Evolutionary conservation across 176 grass and related monocot genomes (phyloP).

Genomic region (Thinopyrum elongatum): DNA sequence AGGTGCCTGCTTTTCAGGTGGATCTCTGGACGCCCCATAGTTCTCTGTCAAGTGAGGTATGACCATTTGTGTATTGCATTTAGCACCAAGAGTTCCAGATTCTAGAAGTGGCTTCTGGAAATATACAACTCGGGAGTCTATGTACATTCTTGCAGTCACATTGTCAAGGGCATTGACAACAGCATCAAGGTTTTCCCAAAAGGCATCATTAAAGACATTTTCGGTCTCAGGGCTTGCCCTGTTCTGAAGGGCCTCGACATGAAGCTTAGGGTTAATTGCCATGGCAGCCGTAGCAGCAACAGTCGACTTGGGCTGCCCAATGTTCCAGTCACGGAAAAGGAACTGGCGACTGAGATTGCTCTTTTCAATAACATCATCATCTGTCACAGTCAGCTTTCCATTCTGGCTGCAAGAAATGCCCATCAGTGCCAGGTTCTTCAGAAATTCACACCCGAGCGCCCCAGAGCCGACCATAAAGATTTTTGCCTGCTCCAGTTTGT

Average conservation of each 20-base stretch:
- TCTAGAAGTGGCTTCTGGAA: constrained; percentile 89
- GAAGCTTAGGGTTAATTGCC: constrained; percentile 69
- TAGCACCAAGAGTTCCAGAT: constrained; percentile 82
- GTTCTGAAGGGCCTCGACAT: constrained; percentile 81
- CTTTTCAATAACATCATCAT: constrained; percentile 93
- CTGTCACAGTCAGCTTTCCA: constrained; percentile 75
- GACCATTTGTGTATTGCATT: constrained; percentile 93
- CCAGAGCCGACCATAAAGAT: constrained; percentile 86
- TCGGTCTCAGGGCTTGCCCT: constrained; percentile 88
- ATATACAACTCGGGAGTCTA: constrained; percentile 78
- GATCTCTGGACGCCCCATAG: constrained; percentile 94
- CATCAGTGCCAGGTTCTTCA: constrained; percentile 89
- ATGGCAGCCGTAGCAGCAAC: constrained; percentile 82
- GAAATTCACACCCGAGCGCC: constrained; percentile 83
- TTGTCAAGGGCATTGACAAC: constrained; percentile 85
- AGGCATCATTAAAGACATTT: constrained; percentile 78
- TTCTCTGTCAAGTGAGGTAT: constrained; percentile 90
- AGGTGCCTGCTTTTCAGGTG: constrained; percentile 87
- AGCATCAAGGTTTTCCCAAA: constrained; percentile 81
- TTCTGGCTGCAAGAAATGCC: constrained; percentile 68
- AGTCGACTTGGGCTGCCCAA: constrained; percentile 86
- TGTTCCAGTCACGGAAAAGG: constrained; percentile 95
- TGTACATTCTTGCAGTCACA: constrained; percentile 90
- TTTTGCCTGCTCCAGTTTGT: constrained; percentile 78
- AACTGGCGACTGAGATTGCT: constrained; percentile 97